Base-by-base conservation (phyloP, 1,139 yeast genomes). In the Yamadazyma spencermartinsiae region DNA sequence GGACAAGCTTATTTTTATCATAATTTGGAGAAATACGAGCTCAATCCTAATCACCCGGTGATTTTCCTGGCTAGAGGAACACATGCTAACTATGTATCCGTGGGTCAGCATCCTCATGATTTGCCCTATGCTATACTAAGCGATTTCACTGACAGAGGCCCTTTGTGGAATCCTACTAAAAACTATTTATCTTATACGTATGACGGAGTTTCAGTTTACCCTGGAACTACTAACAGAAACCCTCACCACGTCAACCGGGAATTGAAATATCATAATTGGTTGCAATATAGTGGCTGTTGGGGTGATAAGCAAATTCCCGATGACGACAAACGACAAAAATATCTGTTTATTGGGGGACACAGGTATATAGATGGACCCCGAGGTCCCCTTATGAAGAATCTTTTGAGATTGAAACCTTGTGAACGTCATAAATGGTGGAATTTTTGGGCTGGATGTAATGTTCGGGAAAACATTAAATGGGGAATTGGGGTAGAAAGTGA, bases 61-160 rank as follows among this genome's bases (percentile, higher is more conserved):
- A 76, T 92, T 2, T 92, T 86, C 59, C 80, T 95, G 28, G 97
- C 97, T 0, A 69, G 96, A 46, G 98, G 98, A 0, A 92, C 98
- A 0, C 98, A 92, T 63, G 98, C 98, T 12, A 90, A 90, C 60
- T 92, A 92, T 56, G 95, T 94, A 0, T 79, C 95, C n/a, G 92
- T 86, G 0, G 98, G 98, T 0, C 96, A 90, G 55, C 96, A 90
- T 58, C 83, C 96, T 1, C 98, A 90, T 59, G 98, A 92, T 60
- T 74, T 89, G 38, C 98, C 98, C 0, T 88, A 86, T 61, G 86
- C 87, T 40, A 89, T 94, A 44, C 67, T 92, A 36, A 81, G 89
- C 34, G 98, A 92, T 63, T 92, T 88, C 60, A 88, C 98, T 1
- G 98, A 92, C 58, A 70, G 96, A 34, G 98, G 98, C 1, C 86